These are phyloP conservation scores for Macrophomina phaseolina DNA, from an alignment of 2,329 filamentous ascomycete species.

Conservation along the genomic window DNA sequence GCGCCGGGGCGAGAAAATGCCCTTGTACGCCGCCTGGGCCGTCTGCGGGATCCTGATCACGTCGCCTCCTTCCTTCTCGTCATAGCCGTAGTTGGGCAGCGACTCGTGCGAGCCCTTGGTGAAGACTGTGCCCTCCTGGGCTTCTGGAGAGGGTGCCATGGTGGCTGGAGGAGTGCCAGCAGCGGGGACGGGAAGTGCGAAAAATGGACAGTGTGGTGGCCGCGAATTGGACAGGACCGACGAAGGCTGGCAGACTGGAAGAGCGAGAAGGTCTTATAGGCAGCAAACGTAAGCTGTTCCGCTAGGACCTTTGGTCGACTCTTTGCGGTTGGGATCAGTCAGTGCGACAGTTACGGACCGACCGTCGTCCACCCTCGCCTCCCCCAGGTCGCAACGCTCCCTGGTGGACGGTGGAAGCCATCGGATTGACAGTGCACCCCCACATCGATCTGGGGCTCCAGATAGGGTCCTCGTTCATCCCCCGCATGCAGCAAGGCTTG, in stretches of 20 bases:
- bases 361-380: background rate
- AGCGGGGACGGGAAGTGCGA: background rate
- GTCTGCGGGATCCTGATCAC: conserved; percentile 20
- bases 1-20: conserved; percentile 25
- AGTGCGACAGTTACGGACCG: conserved; percentile 21
- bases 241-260: background rate
- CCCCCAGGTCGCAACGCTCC: background rate
- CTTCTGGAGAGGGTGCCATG: conserved; percentile 4
- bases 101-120: conserved; percentile 6
- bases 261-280: conserved; percentile 13
- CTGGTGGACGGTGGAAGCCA: background rate
- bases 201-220: background rate
- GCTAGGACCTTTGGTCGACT: conserved; percentile 16
- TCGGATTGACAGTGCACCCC: conserved; percentile 24
- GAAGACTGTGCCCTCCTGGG: background rate
- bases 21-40: conserved; percentile 24
- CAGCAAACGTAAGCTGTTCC: conserved; percentile 7
- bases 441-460: conserved; percentile 24
- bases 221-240: background rate
- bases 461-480: conserved; percentile 18
- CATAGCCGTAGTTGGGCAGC: background rate
- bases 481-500: conserved; percentile 21
- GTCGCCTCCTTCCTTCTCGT: conserved; percentile 21
- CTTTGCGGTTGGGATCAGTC: conserved; percentile 20
- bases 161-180: background rate